A percentile compares a stretch with the other conserved stretches of the same genome.
Evolutionary conservation across 495 filamentous ascomycete genomes (phyloP).

Genomic region (Hypomontagnella submonticulosa): DNA sequence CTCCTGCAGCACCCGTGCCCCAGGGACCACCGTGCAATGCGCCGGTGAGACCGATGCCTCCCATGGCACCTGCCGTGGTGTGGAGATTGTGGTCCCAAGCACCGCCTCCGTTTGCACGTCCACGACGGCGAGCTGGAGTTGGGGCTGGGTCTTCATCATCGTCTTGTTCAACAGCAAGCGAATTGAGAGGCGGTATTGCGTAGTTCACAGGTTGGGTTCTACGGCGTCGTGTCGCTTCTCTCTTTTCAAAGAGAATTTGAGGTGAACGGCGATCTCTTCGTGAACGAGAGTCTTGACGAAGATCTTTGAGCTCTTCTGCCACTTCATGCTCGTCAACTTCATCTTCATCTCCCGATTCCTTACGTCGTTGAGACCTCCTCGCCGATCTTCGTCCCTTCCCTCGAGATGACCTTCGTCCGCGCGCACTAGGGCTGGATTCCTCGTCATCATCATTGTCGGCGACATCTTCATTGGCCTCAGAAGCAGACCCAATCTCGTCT

Average conservation of each 20-base stretch:
- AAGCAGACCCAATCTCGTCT: constrained; percentile 60
- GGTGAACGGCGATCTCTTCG: constrained; percentile 65
- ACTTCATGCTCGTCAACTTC: constrained; percentile 78
- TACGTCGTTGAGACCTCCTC: constrained; percentile 47
- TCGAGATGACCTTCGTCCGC: constrained; percentile 51
- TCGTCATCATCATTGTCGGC: constrained; percentile 53
- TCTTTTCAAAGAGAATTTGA: constrained; percentile 65
- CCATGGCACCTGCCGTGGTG: constrained; percentile 90
- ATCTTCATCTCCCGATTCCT: constrained; percentile 70
- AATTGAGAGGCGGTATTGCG: constrained; percentile 76
- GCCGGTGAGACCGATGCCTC: constrained; percentile 76
- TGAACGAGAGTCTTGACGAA: constrained; percentile 59
- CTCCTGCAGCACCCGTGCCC: constrained; percentile 72
- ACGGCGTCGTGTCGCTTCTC: constrained; percentile 50
- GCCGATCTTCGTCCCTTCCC: constrained; percentile 50
- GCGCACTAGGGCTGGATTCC: constrained; percentile 54
- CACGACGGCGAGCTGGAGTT: constrained; percentile 75
- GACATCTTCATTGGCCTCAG: constrained; percentile 49
- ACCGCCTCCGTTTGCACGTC: constrained; percentile 62
- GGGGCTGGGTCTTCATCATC: constrained; percentile 64
- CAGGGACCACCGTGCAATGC: constrained; percentile 82
- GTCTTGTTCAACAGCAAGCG: constrained; percentile 76
- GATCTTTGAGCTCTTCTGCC: constrained; percentile 78
- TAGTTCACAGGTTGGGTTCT: constrained; percentile 58
- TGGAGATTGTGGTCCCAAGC: constrained; percentile 81